Evolutionary conservation across 2,329 filamentous ascomycete species (phyloP), one percentile per base, ranked within the genome.

Genomic region (Clonostachys rhizophaga): DNA sequence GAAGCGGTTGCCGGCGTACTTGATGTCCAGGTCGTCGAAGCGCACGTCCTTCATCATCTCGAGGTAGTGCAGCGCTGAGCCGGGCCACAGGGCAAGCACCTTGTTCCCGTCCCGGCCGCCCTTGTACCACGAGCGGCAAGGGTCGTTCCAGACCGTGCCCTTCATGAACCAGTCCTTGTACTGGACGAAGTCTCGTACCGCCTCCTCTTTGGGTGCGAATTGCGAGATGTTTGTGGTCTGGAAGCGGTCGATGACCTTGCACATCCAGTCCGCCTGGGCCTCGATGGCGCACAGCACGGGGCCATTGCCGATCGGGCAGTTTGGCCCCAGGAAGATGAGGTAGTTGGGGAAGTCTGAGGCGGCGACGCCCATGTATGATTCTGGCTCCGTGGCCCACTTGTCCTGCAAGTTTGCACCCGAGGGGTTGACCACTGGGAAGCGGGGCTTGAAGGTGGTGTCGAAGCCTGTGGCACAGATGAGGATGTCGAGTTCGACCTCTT

Each of bases 401-500:
- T 78, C 70, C 50, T 75, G 74, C 34, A 81, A 64, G 50, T 79
- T 74, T 10, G 61, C 52, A 16, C 74, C 75, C n/a, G 66, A 54
- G 18, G 70, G 64, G 10, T 74, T 75, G 6, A 74, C 58, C 16
- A 80, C 59, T 1, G 75, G 75, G 50, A 78, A 80, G 1, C 71
- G 66, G 4, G 77, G 76, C 8, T 66, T 58, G 56, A 79, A 80
- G 2, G 73, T 76, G 6, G 71, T 72, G 53, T 81, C 71, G 54
- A 79, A 81, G 2, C 78, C 77, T 0, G 77, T 81, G n/a, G 78
- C 78, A 49, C 76, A 79, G 43, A 83, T 67, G 18, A 84, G 72
- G 12, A 70, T 69, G 54, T 84, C 81, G 13, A 79, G 70, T 34
- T 74, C 65, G 45, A 77, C 58, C n/a, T 74, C 59, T 35, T 69